Conservation (phyloP, 441 rosid genomes). For the Bruguiera hainesii region DNA sequence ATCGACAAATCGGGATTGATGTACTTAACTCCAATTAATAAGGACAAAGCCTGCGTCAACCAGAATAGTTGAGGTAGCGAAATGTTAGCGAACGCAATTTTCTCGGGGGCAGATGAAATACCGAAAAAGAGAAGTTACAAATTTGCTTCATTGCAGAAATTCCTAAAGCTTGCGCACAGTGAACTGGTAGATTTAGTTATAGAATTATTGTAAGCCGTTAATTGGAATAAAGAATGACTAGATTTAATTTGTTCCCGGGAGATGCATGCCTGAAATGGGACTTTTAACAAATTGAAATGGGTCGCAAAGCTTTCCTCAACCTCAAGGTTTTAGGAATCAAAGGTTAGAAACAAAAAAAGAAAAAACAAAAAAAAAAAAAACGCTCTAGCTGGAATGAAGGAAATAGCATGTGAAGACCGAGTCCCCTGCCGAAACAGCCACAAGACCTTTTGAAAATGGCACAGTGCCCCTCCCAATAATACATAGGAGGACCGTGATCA, state of each 20-base stretch:
- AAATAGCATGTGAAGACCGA: conserved; percentile 22
- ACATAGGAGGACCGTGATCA: conserved; percentile 11
- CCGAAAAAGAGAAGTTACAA: not conserved
- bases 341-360: no score
- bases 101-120: not conserved
- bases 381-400: conserved; percentile 26
- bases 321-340: no score
- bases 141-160: not conserved
- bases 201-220: no score
- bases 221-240: no score
- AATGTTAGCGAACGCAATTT: not conserved
- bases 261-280: no score
- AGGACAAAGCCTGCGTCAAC: not conserved
- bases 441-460: conserved; percentile 12
- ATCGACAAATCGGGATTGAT: no score
- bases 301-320: no score
- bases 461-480: not conserved
- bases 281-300: no score
- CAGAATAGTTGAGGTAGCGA: not conserved
- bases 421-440: conserved; percentile 21
- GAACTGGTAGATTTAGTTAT: not conserved
- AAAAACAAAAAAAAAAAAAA: not conserved
- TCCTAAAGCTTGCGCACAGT: not conserved
- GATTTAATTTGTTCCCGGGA: no score
- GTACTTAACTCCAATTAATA: no score